These are phyloP conservation scores for Metschnikowia bowlesiae DNA, from an alignment of 805 yeast genomes.

Conservation along the genomic window DNA sequence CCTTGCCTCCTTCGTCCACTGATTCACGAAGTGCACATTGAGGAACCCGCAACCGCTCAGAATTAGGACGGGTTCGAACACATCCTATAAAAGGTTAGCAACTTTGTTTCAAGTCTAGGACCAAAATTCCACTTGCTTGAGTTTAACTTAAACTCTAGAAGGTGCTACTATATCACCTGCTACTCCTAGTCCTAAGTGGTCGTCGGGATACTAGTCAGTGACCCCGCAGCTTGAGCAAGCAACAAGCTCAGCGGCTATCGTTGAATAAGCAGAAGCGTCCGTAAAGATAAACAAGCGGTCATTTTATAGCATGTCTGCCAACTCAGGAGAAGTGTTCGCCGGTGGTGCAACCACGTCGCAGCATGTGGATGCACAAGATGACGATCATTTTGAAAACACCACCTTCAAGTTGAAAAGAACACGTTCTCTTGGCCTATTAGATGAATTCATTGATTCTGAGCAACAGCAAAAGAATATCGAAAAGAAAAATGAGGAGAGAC, in stretches of 20 bases:
- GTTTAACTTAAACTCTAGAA: neutral
- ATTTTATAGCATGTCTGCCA: constrained; percentile 8
- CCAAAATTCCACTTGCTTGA: neutral
- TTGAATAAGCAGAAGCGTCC: neutral
- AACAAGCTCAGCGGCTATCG: neutral
- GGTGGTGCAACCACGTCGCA: constrained; percentile 64
- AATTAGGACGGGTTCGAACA: neutral
- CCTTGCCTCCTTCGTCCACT: constrained; percentile 4
- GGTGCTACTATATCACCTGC: neutral
- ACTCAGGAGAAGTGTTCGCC: constrained; percentile 32
- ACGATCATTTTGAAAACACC: constrained; percentile 62
- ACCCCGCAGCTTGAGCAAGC: constrained; percentile 1
- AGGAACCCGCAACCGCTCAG: constrained; percentile 3
- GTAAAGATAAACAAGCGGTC: neutral
- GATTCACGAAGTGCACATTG: constrained; percentile 3
- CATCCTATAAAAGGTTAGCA: neutral
- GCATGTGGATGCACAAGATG: constrained; percentile 67
- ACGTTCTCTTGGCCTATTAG: constrained; percentile 75
- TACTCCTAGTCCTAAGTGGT: neutral
- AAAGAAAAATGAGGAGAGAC: constrained; percentile 11
- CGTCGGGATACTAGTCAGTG: neutral
- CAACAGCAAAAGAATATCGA: constrained; percentile 15
- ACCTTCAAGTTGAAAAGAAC: constrained; percentile 77
- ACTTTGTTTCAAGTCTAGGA: neutral
- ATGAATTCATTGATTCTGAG: constrained; percentile 55